Evolutionary conservation across 495 filamentous ascomycete species (phyloP), one percentile per base, ranked within the genome.

Genomic region (Xylaria palmicola): DNA sequence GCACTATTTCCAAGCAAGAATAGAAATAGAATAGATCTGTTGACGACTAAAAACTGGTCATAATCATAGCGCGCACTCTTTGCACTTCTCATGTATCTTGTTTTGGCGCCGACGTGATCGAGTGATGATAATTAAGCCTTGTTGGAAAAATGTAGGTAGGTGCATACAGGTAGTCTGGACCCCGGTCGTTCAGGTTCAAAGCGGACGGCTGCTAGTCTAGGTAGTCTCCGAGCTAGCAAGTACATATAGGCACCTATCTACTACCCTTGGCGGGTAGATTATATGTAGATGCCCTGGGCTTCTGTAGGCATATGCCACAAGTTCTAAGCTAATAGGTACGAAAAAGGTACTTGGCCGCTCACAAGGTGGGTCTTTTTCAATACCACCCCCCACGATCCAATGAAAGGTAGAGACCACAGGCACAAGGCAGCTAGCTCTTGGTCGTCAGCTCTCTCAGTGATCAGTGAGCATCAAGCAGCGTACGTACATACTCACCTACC

Each of bases 401-500:
- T 41, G 2, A 7, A n/a, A 44, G 19, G 44, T 12, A 29, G 44
- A 29, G 1, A 47, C 9, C 44, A 6, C 29, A 51, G 48, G 44
- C 27, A 47, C 55, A 62, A 69, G 69, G 66, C 69, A 71, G 64
- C 65, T 68, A 68, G 60, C 49, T 65, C 60, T 55, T 44, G 55
- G 68, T 71, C 69, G 69, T 71, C 62, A 71, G 60, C 60, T 62
- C 60, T 49, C 19, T 41, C n/a, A 34, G 47, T 56, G 32, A 55
- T 53, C 36, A 13, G 32, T 36, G 61, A 26, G 50, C 50, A 62
- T 60, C 47, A 36, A 60, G 45, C 49, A 55, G 47, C 15, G 10
- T 54, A 27, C 62, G 54, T 29, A 10, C 19, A 44, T 17, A 26
- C 32, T 27, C 24, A 41, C 26, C 13, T 40, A 24, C 8, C 43